Evolutionary conservation across 202 grass and related monocot species (phyloP).

Genomic region (Elaeis oleifera): DNA sequence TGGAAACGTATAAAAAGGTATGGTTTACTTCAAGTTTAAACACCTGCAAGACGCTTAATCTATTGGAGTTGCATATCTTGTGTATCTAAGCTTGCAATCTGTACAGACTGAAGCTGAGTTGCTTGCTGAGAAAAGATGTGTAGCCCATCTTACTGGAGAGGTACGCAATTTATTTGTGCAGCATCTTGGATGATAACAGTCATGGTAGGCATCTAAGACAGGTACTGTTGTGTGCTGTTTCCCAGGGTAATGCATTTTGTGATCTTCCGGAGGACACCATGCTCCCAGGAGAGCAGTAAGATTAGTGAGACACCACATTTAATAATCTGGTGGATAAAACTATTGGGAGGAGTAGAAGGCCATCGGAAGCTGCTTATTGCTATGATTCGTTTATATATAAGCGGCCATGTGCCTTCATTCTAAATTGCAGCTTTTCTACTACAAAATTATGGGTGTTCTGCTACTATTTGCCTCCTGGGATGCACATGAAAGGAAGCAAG

Average conservation of each 20-base stretch:
- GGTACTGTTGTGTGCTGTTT: not conserved
- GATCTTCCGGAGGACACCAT: constrained; percentile 92
- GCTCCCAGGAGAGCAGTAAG: constrained; percentile 77
- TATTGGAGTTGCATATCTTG: not conserved
- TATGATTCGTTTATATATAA: no score
- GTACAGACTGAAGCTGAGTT: constrained; percentile 82
- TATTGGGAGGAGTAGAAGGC: no score
- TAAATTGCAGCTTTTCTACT: no score
- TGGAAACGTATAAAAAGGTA: constrained; percentile 83
- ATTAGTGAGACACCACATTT: no score
- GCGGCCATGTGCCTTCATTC: no score
- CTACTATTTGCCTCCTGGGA: no score
- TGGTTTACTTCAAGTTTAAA: not conserved
- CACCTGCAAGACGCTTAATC: not conserved
- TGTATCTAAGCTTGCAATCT: constrained; percentile 7
- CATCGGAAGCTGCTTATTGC: no score
- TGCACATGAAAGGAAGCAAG: no score
- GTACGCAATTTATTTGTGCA: constrained; percentile 13
- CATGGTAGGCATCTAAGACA: no score
- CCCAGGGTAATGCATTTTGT: constrained; percentile 70
- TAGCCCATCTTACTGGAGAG: constrained; percentile 93
- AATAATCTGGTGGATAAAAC: no score
- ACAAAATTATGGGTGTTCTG: no score
- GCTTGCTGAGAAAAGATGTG: constrained; percentile 88
- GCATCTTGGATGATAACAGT: no score